A percentile compares a stretch with the other conserved stretches of the same genome.
Conservation (phyloP, 345 rosid genomes). For the Linum tenue region DNA sequence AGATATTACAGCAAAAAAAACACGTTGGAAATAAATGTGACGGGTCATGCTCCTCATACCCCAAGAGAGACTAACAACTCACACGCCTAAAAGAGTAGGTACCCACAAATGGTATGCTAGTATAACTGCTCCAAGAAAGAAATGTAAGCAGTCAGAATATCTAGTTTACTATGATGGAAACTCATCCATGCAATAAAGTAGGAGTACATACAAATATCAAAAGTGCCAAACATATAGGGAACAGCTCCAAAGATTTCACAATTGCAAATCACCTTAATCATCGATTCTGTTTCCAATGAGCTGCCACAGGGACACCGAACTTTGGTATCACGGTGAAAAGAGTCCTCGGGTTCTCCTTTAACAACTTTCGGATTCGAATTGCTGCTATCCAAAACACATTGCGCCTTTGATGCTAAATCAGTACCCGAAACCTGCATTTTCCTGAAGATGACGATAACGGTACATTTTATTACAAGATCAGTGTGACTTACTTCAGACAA, state of each 20-base stretch:
- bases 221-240: not conserved
- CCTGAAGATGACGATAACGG: conserved; percentile 33
- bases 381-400: conserved; percentile 55
- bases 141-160: too few species aligned
- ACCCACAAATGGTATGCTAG: too few species aligned
- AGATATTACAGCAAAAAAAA: too few species aligned
- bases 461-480: conserved; percentile 8
- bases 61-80: too few species aligned
- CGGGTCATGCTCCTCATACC: too few species aligned
- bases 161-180: too few species aligned
- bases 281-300: conserved; percentile 55
- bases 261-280: conserved; percentile 49
- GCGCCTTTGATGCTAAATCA: conserved; percentile 80
- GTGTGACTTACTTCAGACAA: not conserved
- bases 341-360: conserved; percentile 59
- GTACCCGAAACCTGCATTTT: conserved; percentile 90
- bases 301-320: conserved; percentile 93
- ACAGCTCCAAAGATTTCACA: not conserved
- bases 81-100: too few species aligned
- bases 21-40: too few species aligned
- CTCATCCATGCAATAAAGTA: too few species aligned
- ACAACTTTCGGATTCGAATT: conserved; percentile 26
- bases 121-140: too few species aligned
- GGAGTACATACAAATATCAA: too few species aligned
- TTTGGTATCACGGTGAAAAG: conserved; percentile 41